These are phyloP conservation scores for Rosa lucieae DNA, from an alignment of 306 rosid genomes.

Conservation along the genomic window DNA sequence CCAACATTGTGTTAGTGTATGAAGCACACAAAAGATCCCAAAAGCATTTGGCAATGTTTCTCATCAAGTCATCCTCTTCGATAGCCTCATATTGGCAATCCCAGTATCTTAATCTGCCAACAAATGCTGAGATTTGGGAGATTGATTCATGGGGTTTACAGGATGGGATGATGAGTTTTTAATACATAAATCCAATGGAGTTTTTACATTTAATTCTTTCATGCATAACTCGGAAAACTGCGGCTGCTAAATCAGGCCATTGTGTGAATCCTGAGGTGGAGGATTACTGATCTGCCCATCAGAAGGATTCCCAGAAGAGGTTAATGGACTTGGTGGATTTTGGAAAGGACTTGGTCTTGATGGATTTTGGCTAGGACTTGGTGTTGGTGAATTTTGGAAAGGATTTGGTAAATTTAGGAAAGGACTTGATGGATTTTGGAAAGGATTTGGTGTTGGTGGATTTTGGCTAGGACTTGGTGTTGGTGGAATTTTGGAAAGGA, in stretches of 20 bases:
- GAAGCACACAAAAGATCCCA: no score
- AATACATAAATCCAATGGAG: neutral
- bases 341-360: neutral
- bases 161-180: neutral
- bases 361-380: neutral
- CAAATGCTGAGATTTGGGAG: neutral
- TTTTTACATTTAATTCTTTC: neutral
- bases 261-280: neutral
- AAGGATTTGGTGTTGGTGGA: neutral
- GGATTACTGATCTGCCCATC: neutral
- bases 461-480: neutral
- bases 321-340: neutral
- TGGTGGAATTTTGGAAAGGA: neutral
- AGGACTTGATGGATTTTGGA: neutral
- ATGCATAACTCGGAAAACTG: neutral
- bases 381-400: neutral
- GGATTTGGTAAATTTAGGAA: neutral
- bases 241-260: neutral
- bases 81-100: neutral
- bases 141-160: neutral
- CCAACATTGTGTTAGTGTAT: no score
- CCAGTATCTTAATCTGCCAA: neutral
- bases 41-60: neutral
- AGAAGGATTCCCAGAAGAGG: constrained; percentile 10
- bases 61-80: no score